Base-by-base conservation (phyloP, 2,329 filamentous ascomycete genomes). In the Fusarium sp. region DNA sequence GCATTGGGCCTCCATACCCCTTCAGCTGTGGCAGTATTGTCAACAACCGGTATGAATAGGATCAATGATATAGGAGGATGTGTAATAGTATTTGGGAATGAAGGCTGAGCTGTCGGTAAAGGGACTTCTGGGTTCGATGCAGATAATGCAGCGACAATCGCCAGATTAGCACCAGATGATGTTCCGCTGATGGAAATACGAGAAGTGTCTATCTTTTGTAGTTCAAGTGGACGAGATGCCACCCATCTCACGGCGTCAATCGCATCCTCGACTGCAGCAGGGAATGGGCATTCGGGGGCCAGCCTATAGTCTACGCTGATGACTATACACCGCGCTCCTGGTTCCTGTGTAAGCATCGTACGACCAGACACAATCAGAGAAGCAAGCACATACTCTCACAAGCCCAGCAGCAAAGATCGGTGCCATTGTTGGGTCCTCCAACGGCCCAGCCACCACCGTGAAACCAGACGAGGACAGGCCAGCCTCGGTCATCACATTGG, bases 401-500 rank as follows among this genome's bases (percentile, higher is more conserved):
- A 14, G 80, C 66, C 55, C 78, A 77, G 9, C 78, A 80, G 50
- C 79, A 79, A 42, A 83, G 79, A 39, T 80, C 81, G 15, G 79
- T 80, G 14, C 82, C 81, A 58, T 77, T 82, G 12, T 77, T 76
- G 11, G 83, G 56, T 7, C 79, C 79, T 2, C 83, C 83, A 58
- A 82, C 77, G 9, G 80, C 82, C 82, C 82, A 84, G 6, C 82
- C 83, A 10, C 83, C 83, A 28, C 83, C 83, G 50, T 84, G 83
- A 30, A 80, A 81, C 83, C 82, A 84, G 14, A 84, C 60, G n/a
- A 84, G 76, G 10, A 78, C 75, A 6, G 83, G 82, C 82, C 82
- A 83, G 6, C 80, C 82, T 11, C 65, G 64, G 1, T 61, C 60
- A 12, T 79, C 78, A 26, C 66, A 55, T 5, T 74, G 48, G 6